phyloP scores from a whole-genome alignment of 805 yeast species.

The Blastobotrys chiropterorum region DNA sequence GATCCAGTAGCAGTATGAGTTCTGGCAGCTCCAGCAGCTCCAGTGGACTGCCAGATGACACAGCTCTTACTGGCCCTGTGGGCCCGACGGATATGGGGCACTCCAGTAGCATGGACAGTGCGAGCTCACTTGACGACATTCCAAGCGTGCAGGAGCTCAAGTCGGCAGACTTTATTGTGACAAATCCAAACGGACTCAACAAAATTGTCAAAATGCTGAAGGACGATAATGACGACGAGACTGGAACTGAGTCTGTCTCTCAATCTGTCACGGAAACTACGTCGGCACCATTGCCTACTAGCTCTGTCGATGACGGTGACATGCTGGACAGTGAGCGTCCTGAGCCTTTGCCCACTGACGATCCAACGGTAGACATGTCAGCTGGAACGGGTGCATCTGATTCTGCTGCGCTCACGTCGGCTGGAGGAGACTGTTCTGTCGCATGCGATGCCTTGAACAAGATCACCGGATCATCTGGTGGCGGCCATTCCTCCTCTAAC shows the following conservation, averaged over 20 bases:
- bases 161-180: neutral
- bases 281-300: no score
- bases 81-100: neutral
- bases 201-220: neutral
- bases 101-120: no score
- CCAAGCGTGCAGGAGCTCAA: neutral
- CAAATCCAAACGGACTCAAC: neutral
- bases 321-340: no score
- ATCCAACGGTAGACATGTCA: neutral
- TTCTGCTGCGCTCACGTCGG: no score
- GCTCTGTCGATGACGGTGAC: no score
- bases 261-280: no score
- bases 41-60: neutral
- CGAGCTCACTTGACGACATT: neutral
- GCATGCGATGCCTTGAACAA: neutral
- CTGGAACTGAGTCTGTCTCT: neutral
- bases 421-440: neutral
- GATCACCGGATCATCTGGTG: neutral
- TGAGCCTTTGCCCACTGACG: no score
- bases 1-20: neutral
- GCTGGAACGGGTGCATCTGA: no score
- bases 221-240: neutral
- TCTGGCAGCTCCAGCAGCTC: neutral
- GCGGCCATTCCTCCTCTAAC: neutral
- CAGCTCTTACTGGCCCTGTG: neutral